Conservation (phyloP, 768 basidiomycete genomes). For the Leccinum rimulosum region DNA sequence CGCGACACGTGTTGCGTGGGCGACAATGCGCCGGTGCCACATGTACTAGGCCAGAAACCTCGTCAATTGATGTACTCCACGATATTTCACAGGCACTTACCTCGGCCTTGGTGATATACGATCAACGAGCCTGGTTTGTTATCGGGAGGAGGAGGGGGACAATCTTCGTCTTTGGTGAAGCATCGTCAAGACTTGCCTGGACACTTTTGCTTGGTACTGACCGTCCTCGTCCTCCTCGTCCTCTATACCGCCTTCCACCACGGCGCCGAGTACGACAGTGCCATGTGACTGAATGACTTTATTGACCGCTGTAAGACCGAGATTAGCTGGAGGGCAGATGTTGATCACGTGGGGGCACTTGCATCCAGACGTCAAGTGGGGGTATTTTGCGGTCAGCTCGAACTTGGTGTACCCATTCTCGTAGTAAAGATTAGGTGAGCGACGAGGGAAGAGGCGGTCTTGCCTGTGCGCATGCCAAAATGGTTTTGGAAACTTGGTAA, state of each 20-base stretch:
- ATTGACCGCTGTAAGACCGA: slow-evolving; percentile 43
- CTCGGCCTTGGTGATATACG: slow-evolving; percentile 35
- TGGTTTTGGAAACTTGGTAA: slow-evolving; percentile 22
- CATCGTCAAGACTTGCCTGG: slow-evolving; percentile 11
- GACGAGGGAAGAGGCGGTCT: slow-evolving; percentile 18
- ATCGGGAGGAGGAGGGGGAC: slow-evolving; percentile 39
- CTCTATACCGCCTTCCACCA: slow-evolving; percentile 43
- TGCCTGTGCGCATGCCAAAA: slow-evolving; percentile 22
- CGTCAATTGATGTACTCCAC: neutral
- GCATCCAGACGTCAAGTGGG: slow-evolving; percentile 45
- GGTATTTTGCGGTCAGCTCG: slow-evolving; percentile 33
- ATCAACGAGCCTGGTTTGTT: slow-evolving; percentile 49
- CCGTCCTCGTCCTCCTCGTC: slow-evolving; percentile 32
- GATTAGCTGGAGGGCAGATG: slow-evolving; percentile 2
- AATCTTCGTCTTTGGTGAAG: slow-evolving; percentile 5
- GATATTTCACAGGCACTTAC: slow-evolving; percentile 11
- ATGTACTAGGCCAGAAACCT: slow-evolving; percentile 16
- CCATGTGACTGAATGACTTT: slow-evolving; percentile 46
- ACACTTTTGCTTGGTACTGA: slow-evolving; percentile 13
- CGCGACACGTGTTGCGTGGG: slow-evolving; percentile 14
- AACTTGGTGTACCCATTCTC: slow-evolving; percentile 28
- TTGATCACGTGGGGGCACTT: slow-evolving; percentile 8
- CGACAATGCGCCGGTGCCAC: slow-evolving; percentile 21
- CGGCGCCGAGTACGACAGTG: slow-evolving; percentile 44
- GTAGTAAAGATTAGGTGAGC: slow-evolving; percentile 24